Evolutionary conservation across 1,284 basidiomycete species (phyloP).

Genomic region (Trichosporon faecale): DNA sequence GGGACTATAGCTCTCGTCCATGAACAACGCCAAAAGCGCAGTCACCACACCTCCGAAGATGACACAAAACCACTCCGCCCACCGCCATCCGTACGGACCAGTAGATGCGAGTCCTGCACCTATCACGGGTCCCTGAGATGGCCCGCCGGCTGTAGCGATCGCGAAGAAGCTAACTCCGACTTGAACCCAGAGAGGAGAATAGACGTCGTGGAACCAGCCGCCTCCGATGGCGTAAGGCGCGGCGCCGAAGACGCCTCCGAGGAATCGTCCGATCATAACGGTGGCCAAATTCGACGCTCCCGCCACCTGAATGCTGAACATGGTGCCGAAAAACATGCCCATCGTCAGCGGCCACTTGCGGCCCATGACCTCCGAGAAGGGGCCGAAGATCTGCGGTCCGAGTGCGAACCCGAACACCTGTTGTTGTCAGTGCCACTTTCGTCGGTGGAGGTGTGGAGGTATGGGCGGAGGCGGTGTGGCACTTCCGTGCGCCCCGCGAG

Average conservation of each 20-base stretch:
- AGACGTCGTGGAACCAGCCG: conserved; percentile 28
- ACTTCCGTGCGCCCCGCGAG: not conserved
- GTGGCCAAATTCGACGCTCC: conserved; percentile 61
- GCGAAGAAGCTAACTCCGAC: conserved; percentile 22
- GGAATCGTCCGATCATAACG: conserved; percentile 64
- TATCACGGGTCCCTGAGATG: conserved; percentile 23
- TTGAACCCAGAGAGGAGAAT: conserved; percentile 19
- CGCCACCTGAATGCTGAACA: conserved; percentile 44
- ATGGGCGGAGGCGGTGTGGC: too few species aligned
- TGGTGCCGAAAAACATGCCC: conserved; percentile 33
- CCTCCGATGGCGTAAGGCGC: conserved; percentile 29
- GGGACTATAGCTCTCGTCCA: conserved; percentile 28
- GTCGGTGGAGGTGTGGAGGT: not conserved
- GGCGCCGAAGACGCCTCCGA: conserved; percentile 57
- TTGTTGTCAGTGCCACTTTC: not conserved
- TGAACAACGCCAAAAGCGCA: conserved; percentile 16
- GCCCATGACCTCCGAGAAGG: conserved; percentile 60
- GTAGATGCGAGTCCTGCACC: conserved; percentile 22
- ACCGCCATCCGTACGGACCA: conserved; percentile 25
- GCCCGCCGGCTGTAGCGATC: conserved; percentile 22
- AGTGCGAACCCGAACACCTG: conserved; percentile 48
- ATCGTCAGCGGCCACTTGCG: conserved; percentile 38
- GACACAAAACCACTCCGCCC: conserved; percentile 30
- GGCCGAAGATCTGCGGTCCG: conserved; percentile 60
- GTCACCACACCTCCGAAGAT: conserved; percentile 24